These are phyloP conservation scores for Potentilla sterilis DNA, from an alignment of 306 rosid genomes.

Conservation along the genomic window DNA sequence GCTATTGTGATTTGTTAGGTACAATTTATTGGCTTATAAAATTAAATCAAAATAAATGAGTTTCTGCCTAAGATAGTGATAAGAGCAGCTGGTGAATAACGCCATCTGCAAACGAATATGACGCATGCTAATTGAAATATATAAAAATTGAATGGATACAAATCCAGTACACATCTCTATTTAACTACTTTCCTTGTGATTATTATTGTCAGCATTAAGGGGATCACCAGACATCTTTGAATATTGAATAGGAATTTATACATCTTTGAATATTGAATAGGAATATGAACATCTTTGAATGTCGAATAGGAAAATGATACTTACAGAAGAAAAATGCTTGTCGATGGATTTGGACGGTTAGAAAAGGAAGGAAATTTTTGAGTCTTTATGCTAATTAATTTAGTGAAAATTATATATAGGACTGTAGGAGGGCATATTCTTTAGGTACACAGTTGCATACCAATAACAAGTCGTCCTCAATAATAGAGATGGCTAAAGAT, in stretches of 20 bases:
- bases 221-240: not conserved
- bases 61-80: slow-evolving; percentile 13
- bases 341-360: not conserved
- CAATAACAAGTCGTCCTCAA: slow-evolving; percentile 9
- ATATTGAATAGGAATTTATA: not conserved
- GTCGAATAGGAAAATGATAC: not conserved
- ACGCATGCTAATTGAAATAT: not conserved
- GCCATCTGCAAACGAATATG: not conserved
- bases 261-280: not conserved
- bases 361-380: not conserved
- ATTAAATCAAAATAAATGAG: not conserved
- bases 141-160: not conserved
- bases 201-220: not conserved
- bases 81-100: not conserved
- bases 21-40: not conserved
- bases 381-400: not conserved
- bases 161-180: not conserved
- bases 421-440: not conserved
- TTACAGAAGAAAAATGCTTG: not conserved
- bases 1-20: not conserved
- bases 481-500: not conserved
- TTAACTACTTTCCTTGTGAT: not conserved
- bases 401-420: not conserved
- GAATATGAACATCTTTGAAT: not conserved
- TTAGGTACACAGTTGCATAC: not conserved